Evolutionary conservation across 2,329 filamentous ascomycete species (phyloP), one percentile per base, ranked within the genome.

Genomic region (Venturia oleaginea): DNA sequence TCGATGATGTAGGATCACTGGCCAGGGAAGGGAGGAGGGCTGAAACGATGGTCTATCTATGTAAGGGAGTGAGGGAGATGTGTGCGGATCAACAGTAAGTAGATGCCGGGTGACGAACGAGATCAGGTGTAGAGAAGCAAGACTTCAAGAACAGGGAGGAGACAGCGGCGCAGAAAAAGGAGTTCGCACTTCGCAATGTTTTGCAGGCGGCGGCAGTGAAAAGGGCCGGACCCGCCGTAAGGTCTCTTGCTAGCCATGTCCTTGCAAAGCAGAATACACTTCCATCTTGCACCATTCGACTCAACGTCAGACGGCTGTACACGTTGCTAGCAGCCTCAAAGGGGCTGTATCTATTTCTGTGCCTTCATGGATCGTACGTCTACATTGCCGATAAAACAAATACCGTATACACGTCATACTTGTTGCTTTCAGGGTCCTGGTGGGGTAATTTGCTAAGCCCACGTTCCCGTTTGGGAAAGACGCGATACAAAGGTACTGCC

Each of bases 1-100:
- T 57, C 51, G 51, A 57, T 57, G 51, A 34, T 57, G 51, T 34
- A 37, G 51, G 51, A 57, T 34, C 51, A 57, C 51, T 34, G 27
- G 27, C 51, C 51, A n/a, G 51, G 51, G 13, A 54, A 54, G 48
- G 48, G 19, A 30, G 17, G 51, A 57, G n/a, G 27, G 51, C 51
- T 57, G 51, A 57, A 57, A 57, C 51, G 17, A n/a, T 34, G 27
- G 51, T 57, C 51, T 57, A 13, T 34, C 30, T 57, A 32, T 32
- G 48, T 55, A 34, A 13, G 22, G 48, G 24, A 54, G 15, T 30
- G 48, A 32, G 5, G 48, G 8, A 54, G 48, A 54, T 54, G 24
- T 19, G 51, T 57, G 51, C 51, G 51, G 51, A 34, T 22, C 51
- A n/a, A 57, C 6, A 22, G 2, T 30, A 34, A 10, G 24, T 17